Evolutionary conservation across 257 asterid genomes (phyloP), one percentile per base, ranked within the genome.

Genomic region (Verbascum thapsus): DNA sequence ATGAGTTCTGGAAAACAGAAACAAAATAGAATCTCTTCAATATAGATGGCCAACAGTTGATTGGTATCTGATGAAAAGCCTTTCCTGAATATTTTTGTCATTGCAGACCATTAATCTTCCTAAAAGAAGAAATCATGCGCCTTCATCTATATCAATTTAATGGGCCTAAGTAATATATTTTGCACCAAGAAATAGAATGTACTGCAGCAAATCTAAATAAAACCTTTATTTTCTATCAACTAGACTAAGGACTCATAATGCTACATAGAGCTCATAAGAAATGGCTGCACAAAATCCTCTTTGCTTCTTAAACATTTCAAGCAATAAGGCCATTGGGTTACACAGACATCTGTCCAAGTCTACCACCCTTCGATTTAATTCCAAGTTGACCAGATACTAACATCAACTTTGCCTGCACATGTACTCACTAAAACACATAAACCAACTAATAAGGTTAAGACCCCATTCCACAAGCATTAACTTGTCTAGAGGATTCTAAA

Each of bases 241-340:
- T 64, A 26, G 35, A 52, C 53, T 42, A 16, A 41, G 45, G 37
- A 45, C 54, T 15, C 11, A 37, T 48, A 45, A 32, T 42, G 15
- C 35, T 38, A 51, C 8, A 39, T 13, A 6, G 22, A 8, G 15
- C 11, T 17, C 39, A 4, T 16, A 20, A 7, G 22, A n/a, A 50
- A 17, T 0, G 34, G 3, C 20, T 13, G 15, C 50, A 63, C 7
- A 12, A 12, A 3, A 13, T 43, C 41, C 17, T 51, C 13, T 10
- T 54, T 26, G 63, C 43, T 16, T 3, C n/a, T 42, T 9, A 43
- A 43, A 44, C 12, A 35, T 38, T 22, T 37, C 43, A 13, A 34
- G 48, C 53, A 37, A 35, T 47, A 66, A 10, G 13, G 16, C 54
- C 30, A 43, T 26, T 19, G 42, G 16, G 63, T n/a, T 53, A 42